Conservation (phyloP, 371 early-diverging fungal genomes). For the Syncephalastrum sp. region DNA sequence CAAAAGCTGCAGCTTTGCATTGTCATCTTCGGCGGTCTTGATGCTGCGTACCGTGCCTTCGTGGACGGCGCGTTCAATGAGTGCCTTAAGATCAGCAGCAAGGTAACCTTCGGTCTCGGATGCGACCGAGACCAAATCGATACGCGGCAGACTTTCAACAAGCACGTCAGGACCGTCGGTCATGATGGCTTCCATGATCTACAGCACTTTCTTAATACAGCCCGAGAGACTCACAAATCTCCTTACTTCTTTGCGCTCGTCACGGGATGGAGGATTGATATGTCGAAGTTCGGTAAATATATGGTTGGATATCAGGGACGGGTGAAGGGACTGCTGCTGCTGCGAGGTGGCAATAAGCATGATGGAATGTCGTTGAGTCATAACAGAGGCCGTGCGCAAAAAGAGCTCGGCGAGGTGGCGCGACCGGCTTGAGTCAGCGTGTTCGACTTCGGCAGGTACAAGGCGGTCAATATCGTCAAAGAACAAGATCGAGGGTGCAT, state of each 20-base stretch:
- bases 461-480: slow-evolving; percentile 98
- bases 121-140: slow-evolving; percentile 74
- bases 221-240: background rate
- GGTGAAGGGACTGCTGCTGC: slow-evolving; percentile 69
- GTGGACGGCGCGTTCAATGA: slow-evolving; percentile 81
- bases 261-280: slow-evolving; percentile 68
- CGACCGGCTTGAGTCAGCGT: slow-evolving; percentile 69
- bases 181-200: slow-evolving; percentile 65
- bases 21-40: slow-evolving; percentile 1
- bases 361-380: slow-evolving; percentile 52
- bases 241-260: slow-evolving; percentile 62
- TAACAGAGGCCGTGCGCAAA: slow-evolving; percentile 40
- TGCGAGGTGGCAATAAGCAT: slow-evolving; percentile 70
- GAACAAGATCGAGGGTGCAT: slow-evolving; percentile 83
- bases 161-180: slow-evolving; percentile 33
- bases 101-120: slow-evolving; percentile 88
- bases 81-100: slow-evolving; percentile 79
- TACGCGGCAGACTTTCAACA: slow-evolving; percentile 34
- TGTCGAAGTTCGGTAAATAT: slow-evolving; percentile 67
- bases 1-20: slow-evolving; percentile 29
- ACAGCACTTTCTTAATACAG: slow-evolving; percentile 9
- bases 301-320: slow-evolving; percentile 62
- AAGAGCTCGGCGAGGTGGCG: slow-evolving; percentile 73
- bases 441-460: slow-evolving; percentile 81
- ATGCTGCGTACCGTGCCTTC: slow-evolving; percentile 76